phyloP scores from a whole-genome alignment of 164 flowering plant genomes.

The Taxillus chinensis region DNA sequence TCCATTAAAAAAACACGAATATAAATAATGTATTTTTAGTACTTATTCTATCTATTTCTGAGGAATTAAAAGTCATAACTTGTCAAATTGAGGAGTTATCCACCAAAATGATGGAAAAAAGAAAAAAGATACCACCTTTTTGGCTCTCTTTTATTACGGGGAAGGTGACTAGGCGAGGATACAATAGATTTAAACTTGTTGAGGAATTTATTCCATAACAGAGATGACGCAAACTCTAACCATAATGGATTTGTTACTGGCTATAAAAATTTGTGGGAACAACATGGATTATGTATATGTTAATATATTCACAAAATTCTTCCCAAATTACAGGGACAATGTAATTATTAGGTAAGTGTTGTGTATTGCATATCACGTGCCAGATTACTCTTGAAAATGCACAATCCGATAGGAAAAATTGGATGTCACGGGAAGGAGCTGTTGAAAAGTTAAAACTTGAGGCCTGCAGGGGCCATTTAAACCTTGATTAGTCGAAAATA shows the following conservation, averaged over 20 bases:
- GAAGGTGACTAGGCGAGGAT: constrained; percentile 62
- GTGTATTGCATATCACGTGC: constrained; percentile 46
- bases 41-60: constrained; percentile 61
- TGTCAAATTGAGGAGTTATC: constrained; percentile 57
- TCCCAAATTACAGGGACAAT: constrained; percentile 18
- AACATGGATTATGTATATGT: constrained; percentile 35
- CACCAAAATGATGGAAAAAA: constrained; percentile 44
- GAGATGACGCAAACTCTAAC: constrained; percentile 40
- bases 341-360: constrained; percentile 31
- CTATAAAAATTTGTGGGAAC: constrained; percentile 70
- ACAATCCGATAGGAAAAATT: constrained; percentile 80
- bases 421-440: constrained; percentile 66
- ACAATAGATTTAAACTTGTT: constrained; percentile 59
- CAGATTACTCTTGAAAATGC: constrained; percentile 73
- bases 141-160: constrained; percentile 77
- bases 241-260: constrained; percentile 43
- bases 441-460: constrained; percentile 46
- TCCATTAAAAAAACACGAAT: no score
- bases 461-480: no score
- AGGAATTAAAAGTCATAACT: constrained; percentile 45
- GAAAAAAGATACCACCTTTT: constrained; percentile 36
- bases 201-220: constrained; percentile 37
- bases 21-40: no score
- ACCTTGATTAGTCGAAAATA: no score
- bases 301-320: constrained; percentile 32